Evolutionary conservation across 2,329 filamentous ascomycete genomes (phyloP), one percentile per base, ranked within the genome.

Genomic region (Elsinoe arachidis): DNA sequence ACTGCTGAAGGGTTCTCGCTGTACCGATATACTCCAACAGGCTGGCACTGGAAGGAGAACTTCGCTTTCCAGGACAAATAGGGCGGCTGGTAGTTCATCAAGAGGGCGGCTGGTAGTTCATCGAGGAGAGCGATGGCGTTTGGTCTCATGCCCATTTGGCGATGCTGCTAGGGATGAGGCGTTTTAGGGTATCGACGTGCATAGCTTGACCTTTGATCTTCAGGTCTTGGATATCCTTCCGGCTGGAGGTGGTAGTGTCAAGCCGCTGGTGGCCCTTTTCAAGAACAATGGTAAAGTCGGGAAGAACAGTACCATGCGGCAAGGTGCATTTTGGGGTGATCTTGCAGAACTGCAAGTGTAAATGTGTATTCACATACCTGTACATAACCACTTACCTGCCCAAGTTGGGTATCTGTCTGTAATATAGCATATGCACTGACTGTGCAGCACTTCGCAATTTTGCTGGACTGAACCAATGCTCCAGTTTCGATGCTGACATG

Each of bases 201-300:
- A 68, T 68, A 49, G 58, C 58, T 60, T 70, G 68, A 2, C 65
- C 70, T 56, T 64, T 66, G 43, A 59, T 54, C 60, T 65, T 69
- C 43, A 68, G 63, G 17, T 65, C 63, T 53, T 64, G 59, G 6
- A 72, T 59, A 53, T 66, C 65, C 41, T 46, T 35, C 43, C 66
- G 61, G 30, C 60, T 61, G 43, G 58, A 60, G 51, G 73, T 58
- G 7, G 74, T 76, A 58, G 59, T 66, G 61, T 78, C 71, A 5
- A 71, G 55, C 19, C 75, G 65, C 10, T 68, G 67, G 61, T 69
- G 63, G 3, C 66, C 67, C 7, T 70, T 67, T n/a, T 69, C 68
- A 58, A 70, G 76, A 2, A 78, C 67, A 10, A 78, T 72, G 2
- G 72, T 76, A 58, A 68, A 78, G 60, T 78, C 75, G 1, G 71